These are phyloP conservation scores for Juncus inflexus DNA, from an alignment of 176 grass and related monocot species.

Conservation along the genomic window DNA sequence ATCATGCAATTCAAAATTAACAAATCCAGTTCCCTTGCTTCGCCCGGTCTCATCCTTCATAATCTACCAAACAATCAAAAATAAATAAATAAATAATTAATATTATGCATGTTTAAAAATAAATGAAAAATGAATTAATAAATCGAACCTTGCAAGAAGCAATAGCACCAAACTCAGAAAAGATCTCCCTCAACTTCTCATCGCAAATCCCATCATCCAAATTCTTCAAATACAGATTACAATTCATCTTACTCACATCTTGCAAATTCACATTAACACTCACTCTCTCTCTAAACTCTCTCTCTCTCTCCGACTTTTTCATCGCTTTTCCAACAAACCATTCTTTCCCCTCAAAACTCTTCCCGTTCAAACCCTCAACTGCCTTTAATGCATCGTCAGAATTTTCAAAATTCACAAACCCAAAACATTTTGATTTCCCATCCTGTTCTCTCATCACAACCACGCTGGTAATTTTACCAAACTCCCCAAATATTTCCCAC, in stretches of 20 bases:
- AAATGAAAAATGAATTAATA: not conserved
- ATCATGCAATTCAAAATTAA: slow-evolving; percentile 73
- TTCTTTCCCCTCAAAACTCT: slow-evolving; percentile 81
- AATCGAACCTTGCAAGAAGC: slow-evolving; percentile 81
- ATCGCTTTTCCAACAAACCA: slow-evolving; percentile 93
- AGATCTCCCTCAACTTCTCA: slow-evolving; percentile 74
- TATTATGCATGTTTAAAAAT: not conserved
- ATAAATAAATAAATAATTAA: slow-evolving; percentile 4
- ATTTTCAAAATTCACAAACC: slow-evolving; percentile 95
- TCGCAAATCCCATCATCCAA: slow-evolving; percentile 84
- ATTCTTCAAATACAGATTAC: slow-evolving; percentile 94
- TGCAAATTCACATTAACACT: slow-evolving; percentile 15
- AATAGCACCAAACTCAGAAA: slow-evolving; percentile 62
- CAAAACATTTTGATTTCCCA: slow-evolving; percentile 96
- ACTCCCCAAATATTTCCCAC: slow-evolving; percentile 77
- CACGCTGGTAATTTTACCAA: slow-evolving; percentile 75
- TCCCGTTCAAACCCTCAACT: slow-evolving; percentile 81
- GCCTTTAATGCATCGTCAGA: slow-evolving; percentile 65
- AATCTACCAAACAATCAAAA: slow-evolving; percentile 41
- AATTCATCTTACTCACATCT: slow-evolving; percentile 49
- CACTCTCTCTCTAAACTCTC: slow-evolving; percentile 73
- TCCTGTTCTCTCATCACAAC: slow-evolving; percentile 83
- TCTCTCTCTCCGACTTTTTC: slow-evolving; percentile 93
- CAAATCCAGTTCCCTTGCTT: slow-evolving; percentile 94
- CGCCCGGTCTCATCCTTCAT: slow-evolving; percentile 77